Evolutionary conservation across 1,284 basidiomycete genomes (phyloP).

Genomic region (Lignosus rhinocerotis): DNA sequence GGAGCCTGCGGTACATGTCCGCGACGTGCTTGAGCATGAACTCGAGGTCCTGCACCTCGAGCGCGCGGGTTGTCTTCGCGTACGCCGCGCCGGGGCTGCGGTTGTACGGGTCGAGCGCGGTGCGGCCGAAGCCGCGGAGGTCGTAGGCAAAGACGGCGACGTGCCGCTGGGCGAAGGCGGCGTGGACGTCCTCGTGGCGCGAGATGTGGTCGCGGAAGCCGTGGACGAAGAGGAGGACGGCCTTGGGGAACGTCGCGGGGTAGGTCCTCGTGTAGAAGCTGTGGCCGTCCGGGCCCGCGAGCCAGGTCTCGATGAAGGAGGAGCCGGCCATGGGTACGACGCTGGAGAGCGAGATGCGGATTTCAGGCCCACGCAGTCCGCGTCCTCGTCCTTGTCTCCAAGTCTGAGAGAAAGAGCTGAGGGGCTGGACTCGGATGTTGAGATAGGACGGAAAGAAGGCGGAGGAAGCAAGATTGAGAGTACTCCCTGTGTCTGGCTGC

Average conservation of each 20-base stretch:
- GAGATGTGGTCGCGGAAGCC: slow-evolving; percentile 81
- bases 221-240: slow-evolving; percentile 77
- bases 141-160: slow-evolving; percentile 78
- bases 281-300: slow-evolving; percentile 40
- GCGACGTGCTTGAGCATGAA: slow-evolving; percentile 62
- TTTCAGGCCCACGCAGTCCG: no score
- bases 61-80: slow-evolving; percentile 67
- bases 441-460: no score
- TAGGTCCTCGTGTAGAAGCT: slow-evolving; percentile 45
- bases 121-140: slow-evolving; percentile 84
- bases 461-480: no score
- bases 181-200: slow-evolving; percentile 73
- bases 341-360: no score
- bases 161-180: slow-evolving; percentile 51
- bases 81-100: slow-evolving; percentile 51
- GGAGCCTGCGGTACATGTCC: slow-evolving; percentile 45
- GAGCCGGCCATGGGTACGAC: neutral
- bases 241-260: slow-evolving; percentile 48
- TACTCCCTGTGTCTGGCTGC: no score
- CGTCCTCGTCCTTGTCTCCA: no score
- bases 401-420: no score
- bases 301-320: slow-evolving; percentile 33
- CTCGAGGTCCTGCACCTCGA: slow-evolving; percentile 71
- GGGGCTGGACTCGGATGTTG: no score
- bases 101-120: slow-evolving; percentile 57